Evolutionary conservation across 257 asterid species (phyloP).

Genomic region (Plantago ovata): DNA sequence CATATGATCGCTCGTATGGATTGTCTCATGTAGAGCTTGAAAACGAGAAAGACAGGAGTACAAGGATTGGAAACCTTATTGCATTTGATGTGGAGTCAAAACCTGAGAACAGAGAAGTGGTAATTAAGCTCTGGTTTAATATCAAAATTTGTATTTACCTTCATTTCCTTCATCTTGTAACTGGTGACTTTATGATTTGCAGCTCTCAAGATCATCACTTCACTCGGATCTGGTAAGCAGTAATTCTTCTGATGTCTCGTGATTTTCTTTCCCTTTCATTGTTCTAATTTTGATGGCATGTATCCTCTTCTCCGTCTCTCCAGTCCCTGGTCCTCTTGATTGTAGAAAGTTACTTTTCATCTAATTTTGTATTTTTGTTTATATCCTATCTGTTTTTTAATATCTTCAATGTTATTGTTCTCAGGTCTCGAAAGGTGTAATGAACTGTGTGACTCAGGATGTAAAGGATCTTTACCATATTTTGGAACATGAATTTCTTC

Average conservation of each 20-base stretch:
- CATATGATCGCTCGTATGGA: slow-evolving; percentile 60
- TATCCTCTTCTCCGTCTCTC: not conserved
- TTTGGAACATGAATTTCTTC: slow-evolving; percentile 69
- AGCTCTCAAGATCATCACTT: slow-evolving; percentile 85
- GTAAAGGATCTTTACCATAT: slow-evolving; percentile 73
- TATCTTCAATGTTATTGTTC: slow-evolving; percentile 4
- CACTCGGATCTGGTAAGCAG: slow-evolving; percentile 70
- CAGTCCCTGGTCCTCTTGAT: not conserved
- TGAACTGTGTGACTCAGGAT: slow-evolving; percentile 85
- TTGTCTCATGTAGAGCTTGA: slow-evolving; percentile 84
- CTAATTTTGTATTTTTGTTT: not conserved
- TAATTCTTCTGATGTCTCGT: slow-evolving; percentile 3
- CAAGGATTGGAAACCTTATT: slow-evolving; percentile 60
- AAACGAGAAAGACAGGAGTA: slow-evolving; percentile 72
- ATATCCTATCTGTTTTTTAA: not conserved
- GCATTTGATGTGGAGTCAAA: slow-evolving; percentile 73
- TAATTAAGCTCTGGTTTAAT: slow-evolving; percentile 25
- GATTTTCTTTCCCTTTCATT: not conserved
- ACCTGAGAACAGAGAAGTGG: slow-evolving; percentile 63
- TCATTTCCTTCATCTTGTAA: not conserved
- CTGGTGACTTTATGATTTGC: slow-evolving; percentile 32
- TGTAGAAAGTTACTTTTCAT: not conserved
- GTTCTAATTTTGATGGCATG: not conserved
- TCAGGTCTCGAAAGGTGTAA: slow-evolving; percentile 82
- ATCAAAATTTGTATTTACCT: slow-evolving; percentile 9